Evolutionary conservation across 2,329 filamentous ascomycete genomes (phyloP), one percentile per base, ranked within the genome.

Genomic region (Cytospora chrysosperma): DNA sequence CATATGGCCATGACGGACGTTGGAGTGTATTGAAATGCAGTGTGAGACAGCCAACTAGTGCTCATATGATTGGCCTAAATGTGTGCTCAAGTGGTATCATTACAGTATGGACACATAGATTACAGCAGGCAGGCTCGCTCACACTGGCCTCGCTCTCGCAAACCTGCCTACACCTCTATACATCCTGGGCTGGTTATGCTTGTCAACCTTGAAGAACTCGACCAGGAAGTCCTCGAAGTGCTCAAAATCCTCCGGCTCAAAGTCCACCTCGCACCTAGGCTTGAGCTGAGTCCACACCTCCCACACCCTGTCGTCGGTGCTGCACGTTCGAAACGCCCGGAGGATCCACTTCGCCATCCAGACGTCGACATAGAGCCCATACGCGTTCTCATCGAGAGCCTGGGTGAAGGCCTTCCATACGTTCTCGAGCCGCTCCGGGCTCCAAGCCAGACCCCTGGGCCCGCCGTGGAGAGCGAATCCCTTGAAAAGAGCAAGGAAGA

Each of bases 401-500:
- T 78, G 73, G 17, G 90, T 77, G 67, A 93, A 86, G 0, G 89
- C 84, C 10, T 80, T 74, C 82, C 90, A 90, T 13, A 92, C 85
- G 50, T 80, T 81, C 51, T 88, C 82, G 3, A 98, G 82, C n/a
- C 87, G 83, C 67, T 83, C 76, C 32, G 80, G 78, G 30, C 86
- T 92, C 94, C 95, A 99, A 15, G 85, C 81, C 0, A 88, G 87
- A 67, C 87, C 75, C 1, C 67, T 79, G 27, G 79, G 72, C 28
- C 86, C 87, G 13, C 93, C 94, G 71, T 97, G 88, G 2, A 79
- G 75, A 34, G 83, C 81, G 72, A 98, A 99, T 0, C 91, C 93
- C 70, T 92, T 89, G 76, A 98, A 91, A 4, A 98, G 79, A 9
- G 89, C 83, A 43, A 95, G 80, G 71, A 94, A 97, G 27, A 96